Evolutionary conservation across 345 rosid genomes (phyloP).

Genomic region (Citrus medica): DNA sequence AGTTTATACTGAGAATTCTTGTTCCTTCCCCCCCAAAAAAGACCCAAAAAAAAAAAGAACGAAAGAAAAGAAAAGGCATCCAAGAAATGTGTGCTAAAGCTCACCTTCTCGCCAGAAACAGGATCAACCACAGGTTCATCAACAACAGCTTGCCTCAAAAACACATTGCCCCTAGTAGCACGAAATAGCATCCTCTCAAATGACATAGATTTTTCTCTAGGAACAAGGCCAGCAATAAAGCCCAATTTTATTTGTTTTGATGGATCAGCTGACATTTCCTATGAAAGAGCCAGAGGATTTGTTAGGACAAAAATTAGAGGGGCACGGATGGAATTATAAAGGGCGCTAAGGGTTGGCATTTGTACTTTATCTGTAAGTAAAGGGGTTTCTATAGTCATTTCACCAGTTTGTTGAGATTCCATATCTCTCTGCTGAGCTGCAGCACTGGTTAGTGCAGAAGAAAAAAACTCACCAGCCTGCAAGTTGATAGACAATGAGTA

Average conservation of each 20-base stretch:
- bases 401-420: conserved; percentile 49
- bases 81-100: neutral
- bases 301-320: conserved; percentile 3
- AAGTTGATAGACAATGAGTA: neutral
- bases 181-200: conserved; percentile 96
- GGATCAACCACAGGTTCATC: conserved; percentile 87
- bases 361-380: conserved; percentile 63
- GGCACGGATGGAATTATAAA: neutral
- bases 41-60: neutral
- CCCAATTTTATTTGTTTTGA: conserved; percentile 94
- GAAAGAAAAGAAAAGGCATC: neutral
- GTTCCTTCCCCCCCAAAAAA: neutral
- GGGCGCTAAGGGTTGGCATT: neutral
- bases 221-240: conserved; percentile 84
- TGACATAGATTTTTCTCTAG: conserved; percentile 81
- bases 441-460: conserved; percentile 71
- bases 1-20: neutral
- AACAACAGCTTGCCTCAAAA: conserved; percentile 56
- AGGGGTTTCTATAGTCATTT: conserved; percentile 73
- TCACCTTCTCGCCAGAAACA: conserved; percentile 88
- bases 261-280: conserved; percentile 65
- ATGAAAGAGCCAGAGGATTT: conserved; percentile 1
- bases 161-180: conserved; percentile 95
- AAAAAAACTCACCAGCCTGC: conserved; percentile 82
- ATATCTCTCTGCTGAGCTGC: conserved; percentile 70